Base-by-base conservation (phyloP, 169 alveolate species). In the Blepharisma undulans region DNA sequence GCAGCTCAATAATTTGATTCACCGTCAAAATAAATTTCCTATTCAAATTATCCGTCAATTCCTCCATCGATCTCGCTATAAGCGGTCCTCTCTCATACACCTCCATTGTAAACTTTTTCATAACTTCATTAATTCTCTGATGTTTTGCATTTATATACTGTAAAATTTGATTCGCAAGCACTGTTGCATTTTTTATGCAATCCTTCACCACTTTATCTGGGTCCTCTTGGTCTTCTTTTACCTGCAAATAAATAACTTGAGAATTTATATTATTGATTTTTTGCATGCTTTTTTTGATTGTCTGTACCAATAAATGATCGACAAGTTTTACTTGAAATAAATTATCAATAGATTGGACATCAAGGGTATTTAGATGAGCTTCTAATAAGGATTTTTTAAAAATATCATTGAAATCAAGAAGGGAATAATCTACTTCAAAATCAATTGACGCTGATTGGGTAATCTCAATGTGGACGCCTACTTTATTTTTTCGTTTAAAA, bases 241-340 rank as follows among this genome's bases (percentile, higher is more conserved):
- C 30, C 18, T 21, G 29, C 0, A 3, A 4, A 82, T 22, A 22
- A 22, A 82, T 82, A 16, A 21, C 89, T 36, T 82, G 72, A n/a
- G 76, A 30, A 5, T 16, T 19, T 22, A 82, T 19, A 4, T 30
- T 82, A 10, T 32, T 21, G 36, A 82, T 82, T 14, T 25, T 21
- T 72, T 22, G 36, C 89, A 82, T 21, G 7, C 89, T 27, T 60
- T 82, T 82, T 82, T 82, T 82, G 22, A 82, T 25, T 6, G 76
- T 78, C n/a, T 82, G 33, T 16, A 60, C 89, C n/a, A 82, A 8
- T 21, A 48, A 74, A 30, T 82, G 10, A 36, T 82, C 89, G 2
- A 82, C 76, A 48, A 82, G 89, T 59, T 82, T 82, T 34, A 59
- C 76, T 59, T 82, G 89, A 5, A 25, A 82, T 22, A 36, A 60